phyloP scores from a whole-genome alignment of 2,329 filamentous ascomycete genomes.

The Graphilbum sp. region DNA sequence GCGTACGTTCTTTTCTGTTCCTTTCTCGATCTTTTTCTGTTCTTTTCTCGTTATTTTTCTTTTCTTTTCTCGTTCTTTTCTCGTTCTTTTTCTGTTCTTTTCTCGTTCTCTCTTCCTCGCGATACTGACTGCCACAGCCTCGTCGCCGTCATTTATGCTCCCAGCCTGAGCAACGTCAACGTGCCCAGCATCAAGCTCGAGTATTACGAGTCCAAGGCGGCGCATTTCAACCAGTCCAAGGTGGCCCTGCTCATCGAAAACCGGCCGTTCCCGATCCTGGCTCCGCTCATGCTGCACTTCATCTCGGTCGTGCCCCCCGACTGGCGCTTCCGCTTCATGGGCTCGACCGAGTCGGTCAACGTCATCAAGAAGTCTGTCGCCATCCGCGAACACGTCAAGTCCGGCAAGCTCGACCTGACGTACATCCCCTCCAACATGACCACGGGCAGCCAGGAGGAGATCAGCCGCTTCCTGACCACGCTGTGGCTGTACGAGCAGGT shows the following conservation, averaged over 20 bases:
- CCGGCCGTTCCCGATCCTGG: constrained; percentile 30
- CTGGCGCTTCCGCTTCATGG: constrained; percentile 42
- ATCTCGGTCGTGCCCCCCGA: constrained; percentile 38
- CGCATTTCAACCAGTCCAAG: constrained; percentile 31
- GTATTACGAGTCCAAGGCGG: constrained; percentile 14
- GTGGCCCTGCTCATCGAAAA: constrained; percentile 39
- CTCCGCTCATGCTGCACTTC: constrained; percentile 38
- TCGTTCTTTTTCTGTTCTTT: background rate
- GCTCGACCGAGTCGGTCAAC: constrained; percentile 27
- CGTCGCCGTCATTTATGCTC: constrained; percentile 4
- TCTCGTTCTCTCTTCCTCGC: background rate
- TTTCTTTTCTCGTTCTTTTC: too few relatives aligned
- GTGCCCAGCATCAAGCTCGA: constrained; percentile 14
- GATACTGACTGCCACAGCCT: background rate
- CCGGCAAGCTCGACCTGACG: constrained; percentile 32
- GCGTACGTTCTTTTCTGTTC: constrained; percentile 12
- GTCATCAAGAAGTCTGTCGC: constrained; percentile 27
- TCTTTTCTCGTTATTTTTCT: background rate
- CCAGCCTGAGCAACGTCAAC: background rate
- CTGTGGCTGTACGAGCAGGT: constrained; percentile 34
- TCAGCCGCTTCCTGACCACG: constrained; percentile 34
- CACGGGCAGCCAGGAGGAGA: constrained; percentile 32
- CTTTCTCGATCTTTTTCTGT: background rate
- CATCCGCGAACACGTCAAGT: constrained; percentile 24
- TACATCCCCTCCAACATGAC: constrained; percentile 35